phyloP scores from a whole-genome alignment of 305 asterid species.

The Salvia sclarea region DNA sequence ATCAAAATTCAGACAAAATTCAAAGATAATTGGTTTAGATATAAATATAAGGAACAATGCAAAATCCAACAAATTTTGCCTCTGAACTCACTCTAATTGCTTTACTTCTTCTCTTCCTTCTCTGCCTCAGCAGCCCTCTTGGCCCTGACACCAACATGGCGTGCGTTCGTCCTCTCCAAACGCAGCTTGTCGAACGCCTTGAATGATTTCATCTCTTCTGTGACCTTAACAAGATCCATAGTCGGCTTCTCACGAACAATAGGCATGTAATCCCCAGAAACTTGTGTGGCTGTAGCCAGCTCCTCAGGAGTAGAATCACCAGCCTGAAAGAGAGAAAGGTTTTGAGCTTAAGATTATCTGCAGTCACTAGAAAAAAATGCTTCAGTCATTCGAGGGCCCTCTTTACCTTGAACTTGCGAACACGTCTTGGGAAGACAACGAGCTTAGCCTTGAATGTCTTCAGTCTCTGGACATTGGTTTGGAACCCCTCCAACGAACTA shows the following conservation, averaged over 20 bases:
- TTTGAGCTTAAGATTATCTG: not conserved
- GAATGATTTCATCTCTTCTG: slow-evolving; percentile 71
- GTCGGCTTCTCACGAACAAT: slow-evolving; percentile 58
- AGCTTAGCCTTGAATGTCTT: slow-evolving; percentile 75
- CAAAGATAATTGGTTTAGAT: no score
- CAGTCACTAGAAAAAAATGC: not conserved
- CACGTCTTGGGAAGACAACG: slow-evolving; percentile 75
- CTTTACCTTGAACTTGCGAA: slow-evolving; percentile 56
- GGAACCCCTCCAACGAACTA: slow-evolving; percentile 68
- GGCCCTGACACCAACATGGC: slow-evolving; percentile 63
- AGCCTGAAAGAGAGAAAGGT: slow-evolving; percentile 35
- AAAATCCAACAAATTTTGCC: slow-evolving; percentile 11
- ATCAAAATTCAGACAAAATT: slow-evolving; percentile 23
- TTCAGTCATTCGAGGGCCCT: not conserved
- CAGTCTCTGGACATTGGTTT: slow-evolving; percentile 65
- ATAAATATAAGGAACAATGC: slow-evolving; percentile 9
- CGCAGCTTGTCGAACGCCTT: slow-evolving; percentile 75
- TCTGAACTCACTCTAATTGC: not conserved
- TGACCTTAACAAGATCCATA: slow-evolving; percentile 71
- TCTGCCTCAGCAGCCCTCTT: slow-evolving; percentile 90
- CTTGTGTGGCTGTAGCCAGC: slow-evolving; percentile 74
- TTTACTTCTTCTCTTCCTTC: slow-evolving; percentile 79
- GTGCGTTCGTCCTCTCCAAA: slow-evolving; percentile 59
- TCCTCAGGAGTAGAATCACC: slow-evolving; percentile 81
- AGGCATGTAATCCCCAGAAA: slow-evolving; percentile 64